Percentiles rank a stretch among this genome's conserved stretches.
Evolutionary conservation across 208 protist species (phyloP).

Genomic region (Porcisia hertigi): DNA sequence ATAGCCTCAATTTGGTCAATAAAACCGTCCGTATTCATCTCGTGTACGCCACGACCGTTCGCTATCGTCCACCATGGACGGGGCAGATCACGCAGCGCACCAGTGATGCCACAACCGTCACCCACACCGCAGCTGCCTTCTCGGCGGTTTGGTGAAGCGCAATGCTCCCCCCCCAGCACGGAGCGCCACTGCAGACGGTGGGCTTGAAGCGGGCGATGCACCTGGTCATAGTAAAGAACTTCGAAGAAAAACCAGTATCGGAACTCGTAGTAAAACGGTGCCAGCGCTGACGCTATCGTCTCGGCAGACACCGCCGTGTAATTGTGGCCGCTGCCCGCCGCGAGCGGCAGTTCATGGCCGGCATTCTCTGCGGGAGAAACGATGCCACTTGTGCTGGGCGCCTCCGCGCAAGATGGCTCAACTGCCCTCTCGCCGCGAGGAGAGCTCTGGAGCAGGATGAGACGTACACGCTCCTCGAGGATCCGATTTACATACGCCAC

Average conservation of each 20-base stretch:
- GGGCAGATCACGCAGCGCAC: neutral
- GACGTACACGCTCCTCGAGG: conserved; percentile 5
- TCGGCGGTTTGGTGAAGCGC: neutral
- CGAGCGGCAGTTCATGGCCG: neutral
- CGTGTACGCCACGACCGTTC: conserved; percentile 4
- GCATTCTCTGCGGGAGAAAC: neutral
- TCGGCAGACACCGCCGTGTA: neutral
- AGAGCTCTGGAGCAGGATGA: neutral
- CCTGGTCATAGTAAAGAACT: conserved; percentile 56
- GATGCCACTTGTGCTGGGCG: neutral
- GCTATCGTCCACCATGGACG: conserved; percentile 20
- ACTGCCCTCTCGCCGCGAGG: neutral
- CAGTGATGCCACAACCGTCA: neutral
- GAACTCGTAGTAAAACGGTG: conserved; percentile 57
- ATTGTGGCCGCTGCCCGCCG: neutral
- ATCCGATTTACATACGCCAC: conserved; percentile 13
- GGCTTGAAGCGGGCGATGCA: conserved; percentile 28
- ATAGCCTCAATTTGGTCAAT: neutral
- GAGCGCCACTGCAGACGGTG: conserved; percentile 19
- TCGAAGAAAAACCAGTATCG: conserved; percentile 78
- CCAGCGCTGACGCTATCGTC: conserved; percentile 7
- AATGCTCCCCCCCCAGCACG: neutral
- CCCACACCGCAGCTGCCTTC: neutral
- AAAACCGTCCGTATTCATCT: neutral
- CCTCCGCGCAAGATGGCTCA: neutral